Conservation (phyloP, 2,329 filamentous ascomycete species). For the Trichoderma lentiforme region DNA sequence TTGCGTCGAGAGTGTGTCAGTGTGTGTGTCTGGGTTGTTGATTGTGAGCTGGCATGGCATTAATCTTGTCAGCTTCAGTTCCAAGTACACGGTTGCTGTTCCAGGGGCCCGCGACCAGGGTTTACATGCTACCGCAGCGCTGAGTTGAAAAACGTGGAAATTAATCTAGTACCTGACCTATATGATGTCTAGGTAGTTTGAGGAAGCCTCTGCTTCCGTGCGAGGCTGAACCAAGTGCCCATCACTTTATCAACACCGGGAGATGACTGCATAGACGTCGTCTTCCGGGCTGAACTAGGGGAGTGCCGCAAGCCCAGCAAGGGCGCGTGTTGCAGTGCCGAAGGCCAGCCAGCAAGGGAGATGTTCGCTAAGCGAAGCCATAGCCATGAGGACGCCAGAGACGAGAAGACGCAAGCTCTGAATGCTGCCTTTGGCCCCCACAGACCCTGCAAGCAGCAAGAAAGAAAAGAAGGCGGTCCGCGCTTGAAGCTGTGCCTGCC, state of each 20-base stretch:
- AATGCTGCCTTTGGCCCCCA: slow-evolving; percentile 2
- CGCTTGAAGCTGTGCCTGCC: slow-evolving; percentile 8
- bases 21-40: neutral
- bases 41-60: slow-evolving; percentile 1
- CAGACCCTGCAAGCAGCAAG: neutral
- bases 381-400: slow-evolving; percentile 4
- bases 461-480: neutral
- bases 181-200: neutral
- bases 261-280: neutral
- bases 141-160: neutral
- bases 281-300: slow-evolving; percentile 3
- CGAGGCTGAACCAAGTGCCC: slow-evolving; percentile 12
- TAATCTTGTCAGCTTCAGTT: neutral
- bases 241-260: neutral
- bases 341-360: neutral
- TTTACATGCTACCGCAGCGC: neutral
- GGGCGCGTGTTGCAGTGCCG: slow-evolving; percentile 11
- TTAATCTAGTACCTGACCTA: neutral
- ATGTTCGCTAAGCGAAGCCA: slow-evolving; percentile 9
- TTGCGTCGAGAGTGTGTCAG: neutral
- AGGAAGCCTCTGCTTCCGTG: neutral
- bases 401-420: neutral
- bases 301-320: slow-evolving; percentile 10
- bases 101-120: neutral
- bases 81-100: neutral